These are phyloP conservation scores for Pelargonium cotyledonis DNA, from an alignment of 441 rosid genomes.

Conservation along the genomic window DNA sequence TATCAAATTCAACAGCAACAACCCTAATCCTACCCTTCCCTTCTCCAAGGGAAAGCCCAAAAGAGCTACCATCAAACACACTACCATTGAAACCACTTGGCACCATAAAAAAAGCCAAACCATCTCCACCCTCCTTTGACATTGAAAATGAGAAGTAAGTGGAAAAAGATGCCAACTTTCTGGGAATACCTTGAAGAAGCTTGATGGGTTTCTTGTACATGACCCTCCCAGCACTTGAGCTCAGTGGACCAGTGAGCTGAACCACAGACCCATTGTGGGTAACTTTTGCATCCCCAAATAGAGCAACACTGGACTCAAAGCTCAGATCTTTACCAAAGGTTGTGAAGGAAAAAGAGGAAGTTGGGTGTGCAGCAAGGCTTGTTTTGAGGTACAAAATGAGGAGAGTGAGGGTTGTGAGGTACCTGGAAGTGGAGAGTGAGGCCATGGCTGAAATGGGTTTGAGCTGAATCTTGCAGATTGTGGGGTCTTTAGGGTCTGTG, in stretches of 20 bases:
- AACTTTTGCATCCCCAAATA: constrained; percentile 63
- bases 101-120: constrained; percentile 58
- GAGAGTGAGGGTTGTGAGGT: background rate
- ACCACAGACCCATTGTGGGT: constrained; percentile 35
- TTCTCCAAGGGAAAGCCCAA: constrained; percentile 40
- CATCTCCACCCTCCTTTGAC: constrained; percentile 43
- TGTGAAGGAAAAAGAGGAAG: constrained; percentile 43
- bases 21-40: constrained; percentile 21
- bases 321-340: constrained; percentile 39
- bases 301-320: constrained; percentile 42
- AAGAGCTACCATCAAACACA: constrained; percentile 37
- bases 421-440: background rate
- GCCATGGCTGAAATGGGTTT: background rate
- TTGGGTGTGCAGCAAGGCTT: constrained; percentile 14
- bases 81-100: constrained; percentile 39
- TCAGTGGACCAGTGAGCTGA: constrained; percentile 50
- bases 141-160: constrained; percentile 61
- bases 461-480: background rate
- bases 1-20: constrained; percentile 50
- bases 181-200: constrained; percentile 53
- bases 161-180: constrained; percentile 50
- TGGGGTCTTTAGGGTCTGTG: background rate
- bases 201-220: constrained; percentile 61
- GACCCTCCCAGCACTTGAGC: constrained; percentile 50
- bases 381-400: background rate